Evolutionary conservation across 129 eudicot species (phyloP).

Genomic region (Flaveria bidentis): DNA sequence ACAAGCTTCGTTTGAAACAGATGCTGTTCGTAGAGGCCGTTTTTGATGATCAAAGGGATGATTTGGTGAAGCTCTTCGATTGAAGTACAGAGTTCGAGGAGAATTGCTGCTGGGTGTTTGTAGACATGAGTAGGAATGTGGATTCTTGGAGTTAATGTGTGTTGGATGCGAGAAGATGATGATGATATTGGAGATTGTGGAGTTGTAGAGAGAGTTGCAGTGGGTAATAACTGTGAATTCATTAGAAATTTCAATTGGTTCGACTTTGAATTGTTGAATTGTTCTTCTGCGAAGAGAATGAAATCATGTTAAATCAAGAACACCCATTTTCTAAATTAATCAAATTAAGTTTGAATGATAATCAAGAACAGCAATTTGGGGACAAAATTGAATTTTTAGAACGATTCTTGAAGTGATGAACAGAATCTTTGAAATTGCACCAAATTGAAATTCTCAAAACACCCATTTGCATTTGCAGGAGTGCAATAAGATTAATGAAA

Average conservation of each 20-base stretch:
- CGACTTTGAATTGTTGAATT: background rate
- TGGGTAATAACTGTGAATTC: constrained; percentile 26
- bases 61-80: constrained; percentile 63
- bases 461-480: too few species aligned
- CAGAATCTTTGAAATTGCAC: too few species aligned
- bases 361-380: too few species aligned
- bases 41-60: constrained; percentile 70
- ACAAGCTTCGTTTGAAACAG: constrained; percentile 78
- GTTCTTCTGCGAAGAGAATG: background rate
- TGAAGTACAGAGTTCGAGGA: constrained; percentile 80
- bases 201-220: constrained; percentile 28
- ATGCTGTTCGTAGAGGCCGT: constrained; percentile 60
- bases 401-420: too few species aligned
- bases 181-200: constrained; percentile 5
- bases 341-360: too few species aligned
- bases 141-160: constrained; percentile 48
- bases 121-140: constrained; percentile 66
- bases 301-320: too few species aligned
- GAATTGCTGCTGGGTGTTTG: constrained; percentile 73
- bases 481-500: too few species aligned
- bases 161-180: constrained; percentile 33
- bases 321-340: too few species aligned
- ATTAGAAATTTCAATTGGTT: constrained; percentile 1
- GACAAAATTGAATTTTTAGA: too few species aligned
- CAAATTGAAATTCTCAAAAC: too few species aligned